A percentile compares a stretch with the other conserved stretches of the same genome.
phyloP scores from a whole-genome alignment of 2,329 filamentous ascomycete genomes.

The Byssochlamys sp. region DNA sequence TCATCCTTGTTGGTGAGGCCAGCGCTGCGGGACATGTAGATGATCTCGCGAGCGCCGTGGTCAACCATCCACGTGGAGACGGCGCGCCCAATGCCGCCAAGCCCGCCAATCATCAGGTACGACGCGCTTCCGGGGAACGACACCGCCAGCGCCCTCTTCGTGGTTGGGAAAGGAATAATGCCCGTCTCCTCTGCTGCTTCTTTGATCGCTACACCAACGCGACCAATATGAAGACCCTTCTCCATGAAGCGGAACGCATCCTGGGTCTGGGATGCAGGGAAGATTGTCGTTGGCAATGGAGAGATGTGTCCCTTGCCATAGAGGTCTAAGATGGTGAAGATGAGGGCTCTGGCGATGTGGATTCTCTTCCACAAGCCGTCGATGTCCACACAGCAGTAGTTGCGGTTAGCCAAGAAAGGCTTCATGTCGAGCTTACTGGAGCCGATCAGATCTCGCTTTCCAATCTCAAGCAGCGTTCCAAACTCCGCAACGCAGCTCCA shows the following conservation, averaged over 20 bases:
- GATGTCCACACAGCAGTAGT: slow-evolving; percentile 16
- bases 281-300: slow-evolving; percentile 18
- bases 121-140: slow-evolving; percentile 9
- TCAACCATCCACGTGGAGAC: slow-evolving; percentile 28
- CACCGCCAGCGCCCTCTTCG: background rate
- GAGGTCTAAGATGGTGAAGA: background rate
- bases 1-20: slow-evolving; percentile 7
- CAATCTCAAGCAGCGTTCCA: slow-evolving; percentile 21
- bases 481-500: slow-evolving; percentile 23
- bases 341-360: too few relatives aligned
- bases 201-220: slow-evolving; percentile 31
- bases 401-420: slow-evolving; percentile 14
- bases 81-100: slow-evolving; percentile 31
- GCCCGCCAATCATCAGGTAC: slow-evolving; percentile 31
- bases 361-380: background rate
- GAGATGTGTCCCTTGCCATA: slow-evolving; percentile 8
- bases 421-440: slow-evolving; percentile 15
- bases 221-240: slow-evolving; percentile 36
- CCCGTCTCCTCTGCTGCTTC: background rate
- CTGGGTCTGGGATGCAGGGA: slow-evolving; percentile 17
- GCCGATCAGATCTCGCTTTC: slow-evolving; percentile 17
- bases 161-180: background rate
- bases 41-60: slow-evolving; percentile 25
- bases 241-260: slow-evolving; percentile 39
- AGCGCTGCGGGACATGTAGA: slow-evolving; percentile 26